phyloP scores from a whole-genome alignment of 495 filamentous ascomycete species.

The Paragyromitra xinjiangensis region DNA sequence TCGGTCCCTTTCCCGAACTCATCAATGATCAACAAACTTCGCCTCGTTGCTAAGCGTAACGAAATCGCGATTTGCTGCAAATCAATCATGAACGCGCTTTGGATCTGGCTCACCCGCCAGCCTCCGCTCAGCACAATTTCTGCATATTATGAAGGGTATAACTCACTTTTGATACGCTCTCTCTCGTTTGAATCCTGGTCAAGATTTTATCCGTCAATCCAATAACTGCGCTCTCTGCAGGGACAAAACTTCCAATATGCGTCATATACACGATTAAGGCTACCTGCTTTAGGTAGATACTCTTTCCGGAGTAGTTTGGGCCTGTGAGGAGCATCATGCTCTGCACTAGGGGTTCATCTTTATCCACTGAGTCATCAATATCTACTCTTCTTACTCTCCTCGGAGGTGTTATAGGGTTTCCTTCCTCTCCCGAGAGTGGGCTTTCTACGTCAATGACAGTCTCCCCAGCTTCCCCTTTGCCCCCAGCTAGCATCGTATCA shows the following conservation, averaged over 20 bases:
- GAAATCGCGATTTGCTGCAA: slow-evolving; percentile 86
- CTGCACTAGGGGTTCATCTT: slow-evolving; percentile 59
- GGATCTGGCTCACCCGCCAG: slow-evolving; percentile 62
- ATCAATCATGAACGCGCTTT: slow-evolving; percentile 94
- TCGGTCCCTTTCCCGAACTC: slow-evolving; percentile 98
- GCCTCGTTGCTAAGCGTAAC: slow-evolving; percentile 77
- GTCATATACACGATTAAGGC: slow-evolving; percentile 95
- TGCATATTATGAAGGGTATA: neutral
- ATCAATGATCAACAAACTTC: slow-evolving; percentile 85
- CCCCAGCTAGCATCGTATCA: slow-evolving; percentile 75
- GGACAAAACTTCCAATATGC: slow-evolving; percentile 91
- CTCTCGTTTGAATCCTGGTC: slow-evolving; percentile 84
- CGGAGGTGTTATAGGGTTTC: neutral
- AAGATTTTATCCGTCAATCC: slow-evolving; percentile 94
- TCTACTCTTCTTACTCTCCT: neutral
- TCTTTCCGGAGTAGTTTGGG: slow-evolving; percentile 96
- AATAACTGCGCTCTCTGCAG: slow-evolving; percentile 78
- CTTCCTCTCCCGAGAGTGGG: slow-evolving; percentile 13
- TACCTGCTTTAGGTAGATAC: slow-evolving; percentile 93
- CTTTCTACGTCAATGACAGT: slow-evolving; percentile 36
- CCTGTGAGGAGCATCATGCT: slow-evolving; percentile 88
- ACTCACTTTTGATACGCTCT: slow-evolving; percentile 76
- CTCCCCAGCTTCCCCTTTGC: slow-evolving; percentile 59
- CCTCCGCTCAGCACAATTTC: neutral
- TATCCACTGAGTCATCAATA: slow-evolving; percentile 23